Conservation (phyloP, 257 asterid genomes). For the Perilla frutescens region DNA sequence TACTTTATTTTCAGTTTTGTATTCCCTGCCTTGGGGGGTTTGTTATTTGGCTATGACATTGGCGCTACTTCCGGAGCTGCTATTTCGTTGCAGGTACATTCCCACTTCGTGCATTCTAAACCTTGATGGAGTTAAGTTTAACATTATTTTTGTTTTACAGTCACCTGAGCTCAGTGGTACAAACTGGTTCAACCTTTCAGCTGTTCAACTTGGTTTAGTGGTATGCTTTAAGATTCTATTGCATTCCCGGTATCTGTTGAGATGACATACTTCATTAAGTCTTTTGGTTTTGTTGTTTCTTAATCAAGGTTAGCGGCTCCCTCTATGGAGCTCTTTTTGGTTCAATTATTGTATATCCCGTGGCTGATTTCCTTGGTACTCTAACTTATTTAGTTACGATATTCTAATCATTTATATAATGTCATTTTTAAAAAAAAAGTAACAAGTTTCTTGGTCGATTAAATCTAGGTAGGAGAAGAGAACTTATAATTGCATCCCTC, state of each 20-base stretch:
- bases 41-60: constrained; percentile 92
- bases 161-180: constrained; percentile 94
- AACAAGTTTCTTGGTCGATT: constrained; percentile 26
- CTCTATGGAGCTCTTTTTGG: constrained; percentile 99
- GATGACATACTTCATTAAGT: constrained; percentile 39
- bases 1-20: constrained; percentile 62
- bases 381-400: constrained; percentile 23
- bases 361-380: constrained; percentile 95
- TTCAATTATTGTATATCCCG: constrained; percentile 76
- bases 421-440: background rate
- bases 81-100: constrained; percentile 80
- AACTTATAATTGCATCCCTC: constrained; percentile 79
- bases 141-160: constrained; percentile 47
- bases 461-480: constrained; percentile 84
- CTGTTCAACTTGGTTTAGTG: constrained; percentile 97
- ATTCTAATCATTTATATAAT: constrained; percentile 13
- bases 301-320: constrained; percentile 90
- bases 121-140: background rate
- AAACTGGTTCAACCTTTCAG: constrained; percentile 83
- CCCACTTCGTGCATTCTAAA: constrained; percentile 28
- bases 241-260: constrained; percentile 33
- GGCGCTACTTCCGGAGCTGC: constrained; percentile 99
- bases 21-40: constrained; percentile 95
- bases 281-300: constrained; percentile 31
- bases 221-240: constrained; percentile 46